Evolutionary conservation across 208 protist genomes (phyloP).

Genomic region (Acanthamoeba royreba): DNA sequence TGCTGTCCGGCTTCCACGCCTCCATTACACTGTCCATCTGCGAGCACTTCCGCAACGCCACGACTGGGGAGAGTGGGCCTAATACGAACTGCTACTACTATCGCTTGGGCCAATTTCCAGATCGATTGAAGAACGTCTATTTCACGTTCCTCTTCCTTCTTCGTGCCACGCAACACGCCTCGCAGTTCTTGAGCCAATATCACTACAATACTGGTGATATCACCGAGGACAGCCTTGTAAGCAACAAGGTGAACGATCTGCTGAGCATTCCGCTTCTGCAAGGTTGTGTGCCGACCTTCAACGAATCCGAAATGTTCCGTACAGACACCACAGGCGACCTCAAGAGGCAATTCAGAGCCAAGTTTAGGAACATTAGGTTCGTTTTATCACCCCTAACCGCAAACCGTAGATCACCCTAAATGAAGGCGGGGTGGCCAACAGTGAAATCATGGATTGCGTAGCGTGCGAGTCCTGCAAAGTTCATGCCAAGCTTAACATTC

Average conservation of each 20-base stretch:
- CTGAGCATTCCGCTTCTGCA: background rate
- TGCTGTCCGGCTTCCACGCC: constrained; percentile 67
- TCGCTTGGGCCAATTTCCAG: constrained; percentile 50
- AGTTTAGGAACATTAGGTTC: constrained; percentile 68
- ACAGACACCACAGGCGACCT: background rate
- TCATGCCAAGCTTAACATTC: constrained; percentile 67
- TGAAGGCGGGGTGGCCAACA: too few relatives aligned
- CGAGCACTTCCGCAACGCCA: constrained; percentile 46
- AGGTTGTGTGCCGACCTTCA: background rate
- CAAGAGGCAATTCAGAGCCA: constrained; percentile 61
- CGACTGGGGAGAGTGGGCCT: background rate
- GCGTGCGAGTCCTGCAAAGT: constrained; percentile 71
- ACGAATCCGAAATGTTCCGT: background rate
- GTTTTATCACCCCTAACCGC: background rate
- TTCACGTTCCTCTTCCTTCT: constrained; percentile 71
- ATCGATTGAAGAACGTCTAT: constrained; percentile 67
- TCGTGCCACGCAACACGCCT: background rate
- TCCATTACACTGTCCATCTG: constrained; percentile 62
- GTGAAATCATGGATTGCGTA: constrained; percentile 64
- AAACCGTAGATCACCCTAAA: background rate
- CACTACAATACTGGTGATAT: background rate
- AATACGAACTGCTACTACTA: constrained; percentile 48
- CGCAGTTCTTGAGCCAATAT: constrained; percentile 29
- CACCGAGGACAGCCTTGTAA: background rate
- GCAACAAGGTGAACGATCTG: background rate